Conservation (phyloP, 2,329 filamentous ascomycete genomes). For the Anthostomella pinea region DNA sequence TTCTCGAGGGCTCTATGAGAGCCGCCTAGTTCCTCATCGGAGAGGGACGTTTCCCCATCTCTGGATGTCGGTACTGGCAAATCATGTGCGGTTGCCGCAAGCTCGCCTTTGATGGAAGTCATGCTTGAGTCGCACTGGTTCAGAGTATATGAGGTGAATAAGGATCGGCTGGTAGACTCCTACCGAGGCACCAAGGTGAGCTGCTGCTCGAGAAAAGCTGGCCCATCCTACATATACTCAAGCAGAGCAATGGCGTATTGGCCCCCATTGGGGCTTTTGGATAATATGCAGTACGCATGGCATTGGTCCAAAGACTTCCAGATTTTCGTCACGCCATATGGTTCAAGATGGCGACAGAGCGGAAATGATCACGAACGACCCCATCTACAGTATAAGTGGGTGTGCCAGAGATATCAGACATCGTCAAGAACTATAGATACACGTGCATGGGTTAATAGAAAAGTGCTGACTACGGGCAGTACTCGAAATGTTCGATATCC, state of each 20-base stretch:
- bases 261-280: no score
- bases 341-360: slow-evolving; percentile 1
- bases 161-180: no score
- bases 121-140: no score
- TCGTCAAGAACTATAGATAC: no score
- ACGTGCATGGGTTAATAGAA: no score
- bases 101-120: slow-evolving; percentile 4
- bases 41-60: neutral
- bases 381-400: neutral
- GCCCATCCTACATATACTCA: no score
- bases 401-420: neutral
- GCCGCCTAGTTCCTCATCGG: slow-evolving; percentile 2
- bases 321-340: neutral
- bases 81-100: slow-evolving; percentile 12
- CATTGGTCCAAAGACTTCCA: neutral
- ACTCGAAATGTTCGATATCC: no score
- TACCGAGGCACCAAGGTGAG: no score
- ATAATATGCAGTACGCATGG: neutral
- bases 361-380: neutral
- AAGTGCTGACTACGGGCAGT: no score
- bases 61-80: slow-evolving; percentile 1
- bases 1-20: slow-evolving; percentile 26
- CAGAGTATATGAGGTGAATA: no score
- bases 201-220: no score
- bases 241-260: no score